Base-by-base conservation (phyloP, 2,329 filamentous ascomycete species). In the Colletotrichum sp. region DNA sequence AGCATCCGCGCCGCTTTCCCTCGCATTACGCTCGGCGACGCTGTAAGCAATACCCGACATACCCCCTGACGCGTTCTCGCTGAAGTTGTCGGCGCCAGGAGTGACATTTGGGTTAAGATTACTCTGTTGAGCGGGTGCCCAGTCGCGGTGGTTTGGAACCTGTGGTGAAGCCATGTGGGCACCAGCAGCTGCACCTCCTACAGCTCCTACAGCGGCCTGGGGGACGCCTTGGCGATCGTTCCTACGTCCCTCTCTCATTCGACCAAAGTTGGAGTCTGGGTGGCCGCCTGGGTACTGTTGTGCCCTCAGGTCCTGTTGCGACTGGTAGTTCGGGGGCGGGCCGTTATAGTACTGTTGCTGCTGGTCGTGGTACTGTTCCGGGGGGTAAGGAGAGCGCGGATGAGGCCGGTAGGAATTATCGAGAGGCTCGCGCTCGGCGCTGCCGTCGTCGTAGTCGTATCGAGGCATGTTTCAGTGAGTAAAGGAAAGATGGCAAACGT, bases 11-110 rank as follows among this genome's bases (percentile, higher is more conserved):
- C 92, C 93, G 83, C 92, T 93, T 79, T 93, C 90, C 77, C 92
- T 87, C 77, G 91, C 88, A 84, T 93, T 91, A 68, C 88, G 89
- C 79, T 93, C 92, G 66, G 93, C 93, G 65, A 94, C 90, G 71
- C 87, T 91, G 80, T 92, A 88, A 52, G 93, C 93, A 76, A 95
- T 91, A 71, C 92, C 93, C 34, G 92, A 88, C 83, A 95, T 92
- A 72, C 92, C 93, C 79, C 92, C 93, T 26, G 89, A 88, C 18
- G 93, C 91, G 52, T 87, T 83, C 66, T 91, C 87, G 76, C 93
- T 89, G 78, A 93, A 91, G 82, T 95, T 95, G 84, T 95, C 93
- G 76, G 91, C 89, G 39, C 91, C 93, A 3, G 92, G 91, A 2
- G 92, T 93, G 72, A 88, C 85, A 80, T 85, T 88, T 78, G 81